A percentile compares a stretch with the other conserved stretches of the same genome.
These are phyloP conservation scores for Eimeria maxima DNA, from an alignment of 169 alveolate species.

Conservation along the genomic window DNA sequence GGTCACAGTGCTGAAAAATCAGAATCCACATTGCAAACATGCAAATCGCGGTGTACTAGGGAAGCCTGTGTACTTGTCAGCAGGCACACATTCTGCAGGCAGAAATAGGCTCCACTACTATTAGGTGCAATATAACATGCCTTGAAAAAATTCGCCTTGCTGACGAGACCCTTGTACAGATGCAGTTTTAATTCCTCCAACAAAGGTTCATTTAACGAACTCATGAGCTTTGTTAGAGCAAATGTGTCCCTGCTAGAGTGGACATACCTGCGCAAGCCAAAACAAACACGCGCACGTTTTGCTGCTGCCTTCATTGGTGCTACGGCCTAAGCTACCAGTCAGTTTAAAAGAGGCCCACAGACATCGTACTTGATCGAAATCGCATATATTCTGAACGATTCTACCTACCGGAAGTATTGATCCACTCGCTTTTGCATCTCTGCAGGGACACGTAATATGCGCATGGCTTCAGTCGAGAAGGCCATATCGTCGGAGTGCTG, in stretches of 20 bases:
- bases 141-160: conserved; percentile 65
- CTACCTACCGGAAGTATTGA: conserved; percentile 66
- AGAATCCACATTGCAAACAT: neutral
- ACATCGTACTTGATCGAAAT: neutral
- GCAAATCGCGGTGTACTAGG: neutral
- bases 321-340: neutral
- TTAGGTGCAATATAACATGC: neutral
- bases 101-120: neutral
- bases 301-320: neutral
- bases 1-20: conserved; percentile 70
- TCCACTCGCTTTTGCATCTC: conserved; percentile 71
- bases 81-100: neutral
- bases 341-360: neutral
- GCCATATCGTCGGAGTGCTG: conserved; percentile 76
- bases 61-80: neutral
- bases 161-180: conserved; percentile 55
- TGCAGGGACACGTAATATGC: conserved; percentile 57
- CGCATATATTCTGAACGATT: neutral
- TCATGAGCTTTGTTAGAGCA: conserved; percentile 59
- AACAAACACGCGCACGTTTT: neutral
- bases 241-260: conserved; percentile 65
- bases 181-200: conserved; percentile 66
- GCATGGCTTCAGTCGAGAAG: conserved; percentile 72
- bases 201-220: conserved; percentile 68
- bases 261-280: conserved; percentile 33